Evolutionary conservation across 768 basidiomycete species (phyloP), one percentile per base, ranked within the genome.

Genomic region (Tulasnella sp.): DNA sequence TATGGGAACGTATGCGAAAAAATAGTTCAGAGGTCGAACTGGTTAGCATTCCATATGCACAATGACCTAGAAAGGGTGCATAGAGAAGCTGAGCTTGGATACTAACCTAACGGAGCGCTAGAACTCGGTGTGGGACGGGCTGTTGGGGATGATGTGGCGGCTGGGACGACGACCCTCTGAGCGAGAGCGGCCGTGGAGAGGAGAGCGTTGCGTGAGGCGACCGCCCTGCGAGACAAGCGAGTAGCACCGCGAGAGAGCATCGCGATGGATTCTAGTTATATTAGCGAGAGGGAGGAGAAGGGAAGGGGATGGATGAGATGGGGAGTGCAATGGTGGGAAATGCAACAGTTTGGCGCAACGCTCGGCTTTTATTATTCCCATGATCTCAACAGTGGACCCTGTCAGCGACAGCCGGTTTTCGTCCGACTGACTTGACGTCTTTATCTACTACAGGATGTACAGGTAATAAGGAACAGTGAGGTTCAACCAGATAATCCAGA

Each of bases 201-300:
- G 76, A 88, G 85, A 70, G 86, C 83, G 75, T 81, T 85, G 67
- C 83, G 80, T 72, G 75, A 81, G 72, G 82, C 83, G 71, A 82
- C 77, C 67, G 86, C 85, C 77, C 87, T 84, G 79, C 82, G 85
- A 63, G 89, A 86, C 74, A 92, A 78, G 75, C 89, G 88, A 72
- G 86, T 80, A 74, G 89, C 81, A 76, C 86, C 86, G 73, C 88
- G 86, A 68, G 86, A 77, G 74, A 89, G 80, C 88, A 91, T 91
- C 48, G 63, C 56, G 53, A 38, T 60, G 47, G 51, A 38, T 5
- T 38, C 34, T 38, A 51, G 42, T 53, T 50, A 49, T 29, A 53
- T 47, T 32, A 50, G 60, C 23, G 30, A 60, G 23, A 49, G 27
- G 48, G 38, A 23, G 19, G 44, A 45, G 42, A 26, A 21, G 38